Conservation (phyloP, 73 alveolate species). For the Tetrahymena malaccensis region DNA sequence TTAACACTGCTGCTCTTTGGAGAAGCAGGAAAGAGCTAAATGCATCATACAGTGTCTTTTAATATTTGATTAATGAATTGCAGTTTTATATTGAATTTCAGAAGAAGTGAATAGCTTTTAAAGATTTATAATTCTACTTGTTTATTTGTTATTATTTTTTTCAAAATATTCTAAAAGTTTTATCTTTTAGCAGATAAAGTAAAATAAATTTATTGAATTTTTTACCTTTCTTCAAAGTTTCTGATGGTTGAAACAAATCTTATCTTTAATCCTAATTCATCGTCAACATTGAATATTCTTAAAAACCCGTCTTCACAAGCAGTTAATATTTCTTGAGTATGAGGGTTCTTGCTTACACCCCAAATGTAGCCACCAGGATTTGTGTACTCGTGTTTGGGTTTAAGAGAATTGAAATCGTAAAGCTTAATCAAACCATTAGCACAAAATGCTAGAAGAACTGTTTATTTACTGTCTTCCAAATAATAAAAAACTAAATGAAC, state of each 20-base stretch:
- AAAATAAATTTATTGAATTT: not conserved
- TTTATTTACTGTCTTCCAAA: not conserved
- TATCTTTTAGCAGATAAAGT: not conserved
- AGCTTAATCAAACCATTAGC: not conserved
- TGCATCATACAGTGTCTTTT: too few relatives aligned
- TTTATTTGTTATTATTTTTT: not conserved
- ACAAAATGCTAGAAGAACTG: not conserved
- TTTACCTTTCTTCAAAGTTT: not conserved
- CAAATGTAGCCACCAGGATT: not conserved
- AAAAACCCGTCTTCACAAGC: not conserved
- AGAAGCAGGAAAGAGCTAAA: too few relatives aligned
- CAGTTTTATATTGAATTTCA: too few relatives aligned
- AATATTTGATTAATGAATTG: too few relatives aligned
- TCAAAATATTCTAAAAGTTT: not conserved
- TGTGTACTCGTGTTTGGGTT: not conserved
- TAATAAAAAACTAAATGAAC: not conserved
- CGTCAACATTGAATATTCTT: not conserved
- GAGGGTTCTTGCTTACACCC: not conserved
- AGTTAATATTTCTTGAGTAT: not conserved
- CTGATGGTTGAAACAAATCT: not conserved
- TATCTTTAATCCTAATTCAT: not conserved
- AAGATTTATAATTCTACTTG: not conserved
- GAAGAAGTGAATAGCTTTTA: not conserved
- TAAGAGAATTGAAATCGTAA: not conserved
- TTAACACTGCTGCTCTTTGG: not conserved